Percentiles rank a stretch among this genome's conserved stretches.
Conservation (phyloP, 805 yeast species). For the Barnettozyma salicaria region DNA sequence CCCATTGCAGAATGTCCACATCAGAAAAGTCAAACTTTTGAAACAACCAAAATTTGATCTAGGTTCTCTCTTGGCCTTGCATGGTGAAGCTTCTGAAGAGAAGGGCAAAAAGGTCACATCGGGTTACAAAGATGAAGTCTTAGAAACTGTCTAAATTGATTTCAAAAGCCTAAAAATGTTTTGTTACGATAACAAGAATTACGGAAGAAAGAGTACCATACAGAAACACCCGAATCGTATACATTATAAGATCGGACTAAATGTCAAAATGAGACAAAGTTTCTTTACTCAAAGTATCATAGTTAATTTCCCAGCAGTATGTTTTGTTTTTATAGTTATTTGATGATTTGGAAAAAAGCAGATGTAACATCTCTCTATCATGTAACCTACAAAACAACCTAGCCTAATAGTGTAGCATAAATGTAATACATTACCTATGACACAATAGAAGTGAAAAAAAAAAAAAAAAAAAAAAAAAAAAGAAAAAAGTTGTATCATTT, state of each 20-base stretch:
- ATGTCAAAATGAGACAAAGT: no score
- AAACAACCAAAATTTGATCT: slow-evolving; percentile 98
- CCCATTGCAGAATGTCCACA: slow-evolving; percentile 98
- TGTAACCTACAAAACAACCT: background rate
- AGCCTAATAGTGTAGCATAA: background rate
- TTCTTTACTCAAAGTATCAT: no score
- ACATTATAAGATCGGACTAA: slow-evolving; percentile 98
- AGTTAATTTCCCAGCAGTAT: slow-evolving; percentile 49
- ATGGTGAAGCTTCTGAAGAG: slow-evolving; percentile 95
- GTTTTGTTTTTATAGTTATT: slow-evolving; percentile 11
- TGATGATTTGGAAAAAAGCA: slow-evolving; percentile 9
- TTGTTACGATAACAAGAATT: slow-evolving; percentile 91
- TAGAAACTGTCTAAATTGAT: slow-evolving; percentile 79
- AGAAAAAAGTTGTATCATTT: no score
- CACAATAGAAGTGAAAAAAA: no score
- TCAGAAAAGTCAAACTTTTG: slow-evolving; percentile 97
- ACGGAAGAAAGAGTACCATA: slow-evolving; percentile 4
- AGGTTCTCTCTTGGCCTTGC: slow-evolving; percentile 92
- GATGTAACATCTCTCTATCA: no score
- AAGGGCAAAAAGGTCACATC: slow-evolving; percentile 94
- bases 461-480: no score
- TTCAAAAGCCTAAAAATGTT: slow-evolving; percentile 98
- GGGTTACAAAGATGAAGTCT: slow-evolving; percentile 98
- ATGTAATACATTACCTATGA: no score
- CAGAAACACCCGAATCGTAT: slow-evolving; percentile 9